Evolutionary conservation across 306 rosid species (phyloP).

Genomic region (Lathyrus tuberosus): DNA sequence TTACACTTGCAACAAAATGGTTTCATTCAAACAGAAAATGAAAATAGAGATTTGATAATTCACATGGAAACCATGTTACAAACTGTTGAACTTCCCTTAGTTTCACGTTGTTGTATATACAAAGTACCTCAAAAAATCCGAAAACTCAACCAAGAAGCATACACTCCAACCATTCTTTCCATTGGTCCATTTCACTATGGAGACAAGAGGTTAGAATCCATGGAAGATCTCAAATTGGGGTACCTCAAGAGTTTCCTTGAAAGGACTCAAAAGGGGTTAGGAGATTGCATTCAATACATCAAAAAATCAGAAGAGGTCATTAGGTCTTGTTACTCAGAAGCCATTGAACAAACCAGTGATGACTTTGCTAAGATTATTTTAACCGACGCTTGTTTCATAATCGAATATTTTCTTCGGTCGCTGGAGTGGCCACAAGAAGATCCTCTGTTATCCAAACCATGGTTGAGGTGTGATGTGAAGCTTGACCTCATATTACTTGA

Average conservation of each 20-base stretch:
- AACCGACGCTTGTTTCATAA: slow-evolving; percentile 40
- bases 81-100: slow-evolving; percentile 19
- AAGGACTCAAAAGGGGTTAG: slow-evolving; percentile 12
- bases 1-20: slow-evolving; percentile 26
- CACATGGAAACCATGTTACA: slow-evolving; percentile 27
- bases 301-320: slow-evolving; percentile 17
- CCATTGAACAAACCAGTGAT: slow-evolving; percentile 25
- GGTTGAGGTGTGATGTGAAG: slow-evolving; percentile 42
- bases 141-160: slow-evolving; percentile 39
- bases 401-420: slow-evolving; percentile 39
- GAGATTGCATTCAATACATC: background rate
- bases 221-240: slow-evolving; percentile 45
- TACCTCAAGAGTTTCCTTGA: slow-evolving; percentile 40
- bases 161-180: slow-evolving; percentile 47
- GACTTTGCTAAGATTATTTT: slow-evolving; percentile 29
- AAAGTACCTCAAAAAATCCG: slow-evolving; percentile 42
- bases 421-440: slow-evolving; percentile 24
- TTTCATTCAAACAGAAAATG: slow-evolving; percentile 13
- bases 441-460: slow-evolving; percentile 40
- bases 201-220: slow-evolving; percentile 30
- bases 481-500: slow-evolving; percentile 51
- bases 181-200: slow-evolving; percentile 46
- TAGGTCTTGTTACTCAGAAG: slow-evolving; percentile 33
- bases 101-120: slow-evolving; percentile 35
- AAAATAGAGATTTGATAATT: slow-evolving; percentile 29